Percentiles rank a stretch among this genome's conserved stretches.
phyloP scores from a whole-genome alignment of 805 yeast species.

The Barnettozyma botsteinii region DNA sequence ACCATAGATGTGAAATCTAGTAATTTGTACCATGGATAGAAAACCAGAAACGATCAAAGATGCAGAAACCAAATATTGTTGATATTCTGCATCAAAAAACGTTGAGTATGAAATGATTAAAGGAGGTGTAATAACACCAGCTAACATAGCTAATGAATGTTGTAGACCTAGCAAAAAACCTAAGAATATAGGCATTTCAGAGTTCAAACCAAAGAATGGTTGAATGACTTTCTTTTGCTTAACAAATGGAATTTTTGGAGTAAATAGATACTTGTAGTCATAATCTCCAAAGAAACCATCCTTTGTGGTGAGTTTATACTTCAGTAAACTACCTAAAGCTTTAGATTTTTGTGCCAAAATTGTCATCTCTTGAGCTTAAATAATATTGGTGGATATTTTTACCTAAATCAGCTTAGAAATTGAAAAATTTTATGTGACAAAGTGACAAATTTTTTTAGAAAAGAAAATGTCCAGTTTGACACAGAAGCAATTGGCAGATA shows the following conservation, averaged over 20 bases:
- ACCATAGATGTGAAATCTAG: slow-evolving; percentile 68
- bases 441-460: not conserved
- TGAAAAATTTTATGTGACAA: not conserved
- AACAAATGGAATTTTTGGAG: slow-evolving; percentile 72
- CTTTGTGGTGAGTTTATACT: slow-evolving; percentile 44
- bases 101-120: slow-evolving; percentile 62
- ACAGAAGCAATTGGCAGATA: too few relatives aligned
- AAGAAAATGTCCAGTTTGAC: too few relatives aligned
- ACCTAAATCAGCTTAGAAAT: not conserved
- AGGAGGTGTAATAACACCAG: slow-evolving; percentile 86
- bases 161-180: slow-evolving; percentile 80
- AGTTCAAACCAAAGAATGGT: slow-evolving; percentile 78
- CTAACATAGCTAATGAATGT: slow-evolving; percentile 86
- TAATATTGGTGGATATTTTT: not conserved
- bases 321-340: not conserved
- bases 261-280: slow-evolving; percentile 72
- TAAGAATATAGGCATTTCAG: slow-evolving; percentile 71
- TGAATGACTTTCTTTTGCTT: slow-evolving; percentile 42
- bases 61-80: slow-evolving; percentile 67
- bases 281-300: slow-evolving; percentile 86
- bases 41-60: slow-evolving; percentile 67
- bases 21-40: slow-evolving; percentile 69
- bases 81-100: slow-evolving; percentile 43
- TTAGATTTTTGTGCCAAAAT: not conserved
- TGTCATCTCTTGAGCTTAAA: not conserved